A percentile compares a stretch with the other conserved stretches of the same genome.
phyloP scores from a whole-genome alignment of 1,139 yeast genomes.

The Kodamaea sp. region DNA sequence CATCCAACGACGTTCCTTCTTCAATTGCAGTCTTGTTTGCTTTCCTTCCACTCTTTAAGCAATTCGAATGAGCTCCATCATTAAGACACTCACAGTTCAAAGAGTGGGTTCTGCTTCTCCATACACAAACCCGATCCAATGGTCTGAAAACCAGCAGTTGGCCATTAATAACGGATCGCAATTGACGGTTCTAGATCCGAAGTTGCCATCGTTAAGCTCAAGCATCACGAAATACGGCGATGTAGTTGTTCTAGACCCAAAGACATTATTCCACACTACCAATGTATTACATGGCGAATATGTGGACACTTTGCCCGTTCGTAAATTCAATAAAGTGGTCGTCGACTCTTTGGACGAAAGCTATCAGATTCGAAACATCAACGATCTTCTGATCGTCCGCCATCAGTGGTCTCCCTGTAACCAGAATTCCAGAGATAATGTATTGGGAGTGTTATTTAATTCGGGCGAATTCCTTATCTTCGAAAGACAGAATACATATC shows the following conservation, averaged over 20 bases:
- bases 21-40: not conserved
- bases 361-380: slow-evolving; percentile 31
- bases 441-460: slow-evolving; percentile 37
- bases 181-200: slow-evolving; percentile 40
- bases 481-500: slow-evolving; percentile 24
- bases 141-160: slow-evolving; percentile 40
- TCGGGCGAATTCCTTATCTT: slow-evolving; percentile 42
- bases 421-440: slow-evolving; percentile 27
- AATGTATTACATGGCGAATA: slow-evolving; percentile 32
- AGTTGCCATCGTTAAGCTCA: slow-evolving; percentile 37
- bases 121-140: slow-evolving; percentile 34
- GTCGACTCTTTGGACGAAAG: slow-evolving; percentile 31
- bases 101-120: slow-evolving; percentile 26
- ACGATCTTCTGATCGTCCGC: slow-evolving; percentile 36
- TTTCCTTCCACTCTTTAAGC: slow-evolving; percentile 1
- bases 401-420: slow-evolving; percentile 40
- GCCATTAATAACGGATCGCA: slow-evolving; percentile 40
- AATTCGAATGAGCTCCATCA: slow-evolving; percentile 4
- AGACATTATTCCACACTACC: slow-evolving; percentile 29
- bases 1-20: too few relatives aligned
- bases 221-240: slow-evolving; percentile 19
- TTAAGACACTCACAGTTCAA: slow-evolving; percentile 16
- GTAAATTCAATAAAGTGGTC: slow-evolving; percentile 28
- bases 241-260: slow-evolving; percentile 25
- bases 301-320: slow-evolving; percentile 30